Evolutionary conservation across 176 grass and related monocot species (phyloP), one percentile per base, ranked within the genome.

Genomic region (Puya raimondii): DNA sequence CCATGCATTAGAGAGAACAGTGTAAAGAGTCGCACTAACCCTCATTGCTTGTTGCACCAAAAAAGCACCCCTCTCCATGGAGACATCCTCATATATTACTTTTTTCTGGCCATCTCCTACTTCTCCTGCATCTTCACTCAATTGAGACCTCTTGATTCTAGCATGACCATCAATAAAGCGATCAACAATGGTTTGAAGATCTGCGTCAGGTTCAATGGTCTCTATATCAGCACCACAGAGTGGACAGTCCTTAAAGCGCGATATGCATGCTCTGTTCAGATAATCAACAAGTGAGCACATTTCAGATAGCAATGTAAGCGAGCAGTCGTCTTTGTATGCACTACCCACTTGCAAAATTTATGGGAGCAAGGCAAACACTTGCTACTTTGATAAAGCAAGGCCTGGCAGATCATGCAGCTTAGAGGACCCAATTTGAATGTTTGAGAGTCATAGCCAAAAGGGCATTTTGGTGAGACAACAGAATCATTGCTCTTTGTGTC

Each of bases 1-100:
- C 10, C 56, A 61, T 29, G 14, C 54, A 4, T 58, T 58, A 20
- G 5, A 58, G 16, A 58, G 13, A 3, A 57, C 16, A 0, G 54
- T 58, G 16, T n/a, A 58, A 18, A 6, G 9, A 58, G 7, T 9
- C 53, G 53, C 33, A 85, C 94, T 73, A 9, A 99, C 94, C 89
- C 94, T 89, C 94, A 99, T 92, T 56, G 94, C 89, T 77, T 99
- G 94, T 86, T 99, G 89, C 63, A 99, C 94, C 12, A 99, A 73
- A 63, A 99, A 93, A 53, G 94, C 84, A 23, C 94, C 94, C 57
- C 94, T 84, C 76, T 99, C 89, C 89, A 99, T 99, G 70, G 94
- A 99, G 23, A 99, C 89, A 78, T 99, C 89, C 50, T 85, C 94
- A 68, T 99, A 99, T 77, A 99, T 99, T 17, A 99, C 89, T 63